Percentiles rank a stretch among this genome's conserved stretches.
phyloP scores from a whole-genome alignment of 768 basidiomycete genomes.

The Tulasnella sp. region DNA sequence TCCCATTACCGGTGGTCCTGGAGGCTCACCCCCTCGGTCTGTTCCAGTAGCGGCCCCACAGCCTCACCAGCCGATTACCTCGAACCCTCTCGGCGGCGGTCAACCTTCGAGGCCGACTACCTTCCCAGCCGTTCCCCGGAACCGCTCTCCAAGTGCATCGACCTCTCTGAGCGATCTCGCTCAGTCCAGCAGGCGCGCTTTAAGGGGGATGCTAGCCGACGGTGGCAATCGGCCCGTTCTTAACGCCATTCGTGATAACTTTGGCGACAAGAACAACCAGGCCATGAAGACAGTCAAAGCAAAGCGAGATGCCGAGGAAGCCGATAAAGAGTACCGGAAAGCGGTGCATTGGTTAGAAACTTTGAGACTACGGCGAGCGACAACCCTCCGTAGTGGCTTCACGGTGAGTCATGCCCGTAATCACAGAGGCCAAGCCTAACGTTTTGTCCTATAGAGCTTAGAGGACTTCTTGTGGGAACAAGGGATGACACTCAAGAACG shows the following conservation, averaged over 20 bases:
- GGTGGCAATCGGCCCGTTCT: slow-evolving; percentile 12
- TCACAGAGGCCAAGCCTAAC: not conserved
- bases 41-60: slow-evolving; percentile 33
- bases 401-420: slow-evolving; percentile 47
- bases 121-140: slow-evolving; percentile 41
- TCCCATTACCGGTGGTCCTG: slow-evolving; percentile 8
- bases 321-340: slow-evolving; percentile 87
- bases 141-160: slow-evolving; percentile 76
- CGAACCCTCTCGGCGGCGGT: not conserved
- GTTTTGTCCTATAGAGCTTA: slow-evolving; percentile 57
- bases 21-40: slow-evolving; percentile 39
- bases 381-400: slow-evolving; percentile 76
- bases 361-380: slow-evolving; percentile 71
- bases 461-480: slow-evolving; percentile 75
- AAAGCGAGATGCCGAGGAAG: slow-evolving; percentile 88
- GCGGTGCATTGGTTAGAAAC: slow-evolving; percentile 93
- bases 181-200: slow-evolving; percentile 81
- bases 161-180: slow-evolving; percentile 84
- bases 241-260: slow-evolving; percentile 51
- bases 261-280: slow-evolving; percentile 50
- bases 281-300: slow-evolving; percentile 73
- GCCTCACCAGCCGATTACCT: slow-evolving; percentile 35
- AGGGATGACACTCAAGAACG: slow-evolving; percentile 56
- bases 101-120: slow-evolving; percentile 2
- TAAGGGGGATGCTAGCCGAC: slow-evolving; percentile 56